A percentile compares a stretch with the other conserved stretches of the same genome.
Conservation (phyloP, 192 early-diverging fungal species). For the Podila epicladia region DNA sequence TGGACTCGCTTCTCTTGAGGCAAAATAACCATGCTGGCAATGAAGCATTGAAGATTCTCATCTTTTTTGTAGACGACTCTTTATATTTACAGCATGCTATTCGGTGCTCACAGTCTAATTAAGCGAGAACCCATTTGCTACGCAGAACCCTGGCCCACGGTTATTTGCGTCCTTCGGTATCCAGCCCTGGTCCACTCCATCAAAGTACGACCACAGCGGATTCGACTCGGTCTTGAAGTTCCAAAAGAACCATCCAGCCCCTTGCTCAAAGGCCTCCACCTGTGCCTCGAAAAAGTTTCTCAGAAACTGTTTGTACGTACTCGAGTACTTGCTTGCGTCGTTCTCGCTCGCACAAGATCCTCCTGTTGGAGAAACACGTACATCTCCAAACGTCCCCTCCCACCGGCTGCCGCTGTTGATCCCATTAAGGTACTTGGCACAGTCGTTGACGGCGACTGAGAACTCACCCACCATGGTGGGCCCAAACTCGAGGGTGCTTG, state of each 20-base stretch:
- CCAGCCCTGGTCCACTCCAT: conserved; percentile 74
- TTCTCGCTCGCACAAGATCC: conserved; percentile 61
- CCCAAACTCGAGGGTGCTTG: conserved; percentile 46
- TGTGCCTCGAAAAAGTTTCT: conserved; percentile 64
- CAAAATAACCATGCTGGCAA: no score
- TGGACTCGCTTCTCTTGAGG: no score
- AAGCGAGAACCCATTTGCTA: conserved; percentile 1
- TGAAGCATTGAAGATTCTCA: no score
- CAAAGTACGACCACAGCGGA: conserved; percentile 76
- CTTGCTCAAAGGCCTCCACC: conserved; percentile 69
- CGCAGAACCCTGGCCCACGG: conserved; percentile 27
- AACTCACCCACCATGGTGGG: conserved; percentile 80
- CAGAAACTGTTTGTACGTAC: conserved; percentile 35
- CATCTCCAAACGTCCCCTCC: conserved; percentile 64
- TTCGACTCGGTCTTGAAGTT: conserved; percentile 76
- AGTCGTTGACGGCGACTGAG: conserved; percentile 76
- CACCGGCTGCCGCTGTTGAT: conserved; percentile 63
- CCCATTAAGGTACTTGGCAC: conserved; percentile 78
- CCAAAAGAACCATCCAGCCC: conserved; percentile 77
- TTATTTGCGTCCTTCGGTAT: conserved; percentile 63
- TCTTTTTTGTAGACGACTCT: no score
- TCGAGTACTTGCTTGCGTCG: conserved; percentile 55
- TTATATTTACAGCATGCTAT: no score
- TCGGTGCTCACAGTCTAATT: background rate
- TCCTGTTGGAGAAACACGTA: conserved; percentile 56